phyloP scores from a whole-genome alignment of 257 asterid genomes.

The Apocynum venetum region DNA sequence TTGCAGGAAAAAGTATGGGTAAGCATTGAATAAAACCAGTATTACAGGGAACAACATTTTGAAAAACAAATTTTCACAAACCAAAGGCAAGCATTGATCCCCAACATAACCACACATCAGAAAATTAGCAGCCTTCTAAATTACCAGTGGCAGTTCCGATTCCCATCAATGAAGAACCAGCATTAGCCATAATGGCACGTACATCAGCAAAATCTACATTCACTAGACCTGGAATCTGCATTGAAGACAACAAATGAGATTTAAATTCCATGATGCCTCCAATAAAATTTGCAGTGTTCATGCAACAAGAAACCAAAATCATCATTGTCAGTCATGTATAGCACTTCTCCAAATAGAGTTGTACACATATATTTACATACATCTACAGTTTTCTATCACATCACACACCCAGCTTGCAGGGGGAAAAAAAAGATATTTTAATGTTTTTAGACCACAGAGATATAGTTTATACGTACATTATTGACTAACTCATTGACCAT shows the following conservation, averaged over 20 bases:
- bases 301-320: neutral
- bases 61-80: neutral
- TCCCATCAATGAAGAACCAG: slow-evolving; percentile 95
- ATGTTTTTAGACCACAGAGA: neutral
- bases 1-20: neutral
- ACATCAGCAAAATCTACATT: slow-evolving; percentile 99
- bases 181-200: slow-evolving; percentile 92
- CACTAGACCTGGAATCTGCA: slow-evolving; percentile 94
- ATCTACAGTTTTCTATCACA: neutral
- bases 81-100: neutral
- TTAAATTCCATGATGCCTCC: neutral
- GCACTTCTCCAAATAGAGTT: neutral
- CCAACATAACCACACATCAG: neutral
- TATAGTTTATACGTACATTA: neutral
- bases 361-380: no score
- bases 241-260: slow-evolving; percentile 19
- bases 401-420: neutral
- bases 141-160: slow-evolving; percentile 95
- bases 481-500: neutral
- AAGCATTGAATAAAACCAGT: neutral
- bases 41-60: neutral
- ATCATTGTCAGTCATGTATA: neutral
- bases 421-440: neutral
- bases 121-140: slow-evolving; percentile 17
- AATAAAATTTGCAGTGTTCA: neutral